Conservation (phyloP, 148 eudicot species). For the Silene uniflora region DNA sequence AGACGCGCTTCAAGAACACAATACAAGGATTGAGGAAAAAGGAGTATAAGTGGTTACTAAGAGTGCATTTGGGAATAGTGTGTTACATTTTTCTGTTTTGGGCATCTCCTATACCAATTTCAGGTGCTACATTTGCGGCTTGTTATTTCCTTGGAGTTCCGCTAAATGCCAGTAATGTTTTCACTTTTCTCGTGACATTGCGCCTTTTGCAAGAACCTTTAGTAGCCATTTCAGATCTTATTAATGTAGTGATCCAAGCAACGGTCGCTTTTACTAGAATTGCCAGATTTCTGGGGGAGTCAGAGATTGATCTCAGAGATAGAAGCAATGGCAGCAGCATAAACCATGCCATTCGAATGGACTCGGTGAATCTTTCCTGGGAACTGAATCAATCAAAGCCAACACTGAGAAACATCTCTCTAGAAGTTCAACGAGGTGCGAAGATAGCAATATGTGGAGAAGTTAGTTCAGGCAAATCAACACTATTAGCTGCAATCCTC, state of each 20-base stretch:
- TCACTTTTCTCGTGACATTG: conserved; percentile 78
- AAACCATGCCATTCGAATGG: conserved; percentile 22
- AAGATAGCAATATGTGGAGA: conserved; percentile 67
- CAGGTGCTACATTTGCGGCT: conserved; percentile 79
- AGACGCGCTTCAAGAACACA: conserved; percentile 49
- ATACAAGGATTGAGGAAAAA: background rate
- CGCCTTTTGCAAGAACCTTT: conserved; percentile 61
- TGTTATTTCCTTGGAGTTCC: conserved; percentile 62
- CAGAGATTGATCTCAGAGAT: conserved; percentile 41
- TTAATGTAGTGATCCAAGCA: conserved; percentile 60
- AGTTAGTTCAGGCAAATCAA: conserved; percentile 71
- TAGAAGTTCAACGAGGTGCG: conserved; percentile 42
- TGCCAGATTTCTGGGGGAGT: conserved; percentile 51
- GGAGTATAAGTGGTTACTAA: background rate
- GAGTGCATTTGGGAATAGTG: conserved; percentile 53
- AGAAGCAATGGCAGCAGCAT: conserved; percentile 4
- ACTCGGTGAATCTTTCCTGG: conserved; percentile 53
- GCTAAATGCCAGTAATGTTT: conserved; percentile 68
- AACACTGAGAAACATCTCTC: conserved; percentile 42
- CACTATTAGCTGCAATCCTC: conserved; percentile 58
- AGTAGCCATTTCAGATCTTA: conserved; percentile 52
- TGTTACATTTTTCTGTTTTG: conserved; percentile 57
- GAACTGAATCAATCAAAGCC: conserved; percentile 39
- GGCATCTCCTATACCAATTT: conserved; percentile 73
- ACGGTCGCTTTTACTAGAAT: conserved; percentile 56